A percentile compares a stretch with the other conserved stretches of the same genome.
Evolutionary conservation across 2,329 filamentous ascomycete genomes (phyloP).

Genomic region (Monilinia fructigena): DNA sequence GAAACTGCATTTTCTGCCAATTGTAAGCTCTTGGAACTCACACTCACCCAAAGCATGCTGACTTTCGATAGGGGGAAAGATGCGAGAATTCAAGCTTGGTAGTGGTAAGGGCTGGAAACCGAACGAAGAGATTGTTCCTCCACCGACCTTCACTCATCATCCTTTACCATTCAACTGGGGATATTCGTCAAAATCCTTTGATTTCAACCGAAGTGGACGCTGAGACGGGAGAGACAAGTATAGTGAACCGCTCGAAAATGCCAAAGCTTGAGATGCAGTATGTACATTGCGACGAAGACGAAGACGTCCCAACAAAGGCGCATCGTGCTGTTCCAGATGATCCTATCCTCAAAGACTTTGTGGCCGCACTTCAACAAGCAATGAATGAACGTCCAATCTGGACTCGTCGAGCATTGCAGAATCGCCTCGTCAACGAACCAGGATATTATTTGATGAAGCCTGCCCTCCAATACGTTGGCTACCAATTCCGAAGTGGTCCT

Average conservation of each 20-base stretch:
- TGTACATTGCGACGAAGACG: conserved; percentile 29
- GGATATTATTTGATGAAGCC: conserved; percentile 63
- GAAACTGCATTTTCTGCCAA: conserved; percentile 70
- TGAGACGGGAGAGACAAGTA: conserved; percentile 38
- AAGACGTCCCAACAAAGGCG: conserved; percentile 28
- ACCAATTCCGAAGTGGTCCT: conserved; percentile 88
- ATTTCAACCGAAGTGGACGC: conserved; percentile 45
- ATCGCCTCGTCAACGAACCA: conserved; percentile 58
- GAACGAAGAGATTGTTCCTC: conserved; percentile 72
- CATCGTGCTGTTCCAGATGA: conserved; percentile 40
- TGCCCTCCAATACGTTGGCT: conserved; percentile 80
- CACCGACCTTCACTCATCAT: conserved; percentile 74
- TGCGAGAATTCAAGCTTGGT: conserved; percentile 66
- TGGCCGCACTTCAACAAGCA: conserved; percentile 61
- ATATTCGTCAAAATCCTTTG: conserved; percentile 81
- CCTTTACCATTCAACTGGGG: conserved; percentile 73
- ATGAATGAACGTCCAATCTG: conserved; percentile 78
- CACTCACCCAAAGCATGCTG: conserved; percentile 23
- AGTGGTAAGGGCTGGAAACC: conserved; percentile 57
- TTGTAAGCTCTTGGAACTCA: conserved; percentile 48
- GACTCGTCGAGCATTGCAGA: conserved; percentile 79
- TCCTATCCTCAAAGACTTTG: conserved; percentile 59
- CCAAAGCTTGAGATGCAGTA: conserved; percentile 32
- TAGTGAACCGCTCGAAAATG: conserved; percentile 34
- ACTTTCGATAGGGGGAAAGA: conserved; percentile 48